Conservation (phyloP, 768 basidiomycete genomes). For the Udeniomyces megalosporus region DNA sequence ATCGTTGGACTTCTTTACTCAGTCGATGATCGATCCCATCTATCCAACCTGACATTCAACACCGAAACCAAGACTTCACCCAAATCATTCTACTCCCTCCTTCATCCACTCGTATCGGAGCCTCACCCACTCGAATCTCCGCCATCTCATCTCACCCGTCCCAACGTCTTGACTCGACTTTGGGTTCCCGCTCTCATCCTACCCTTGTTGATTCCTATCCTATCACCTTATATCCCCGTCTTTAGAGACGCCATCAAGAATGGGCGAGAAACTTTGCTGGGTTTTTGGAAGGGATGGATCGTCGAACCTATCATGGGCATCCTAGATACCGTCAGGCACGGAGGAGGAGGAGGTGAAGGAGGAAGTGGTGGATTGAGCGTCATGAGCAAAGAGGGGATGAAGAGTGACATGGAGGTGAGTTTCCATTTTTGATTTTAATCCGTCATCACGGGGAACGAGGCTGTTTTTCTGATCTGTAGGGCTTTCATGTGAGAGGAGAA, state of each 20-base stretch:
- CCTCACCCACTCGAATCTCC: slow-evolving; percentile 23
- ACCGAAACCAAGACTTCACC: slow-evolving; percentile 7
- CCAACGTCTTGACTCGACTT: slow-evolving; percentile 47
- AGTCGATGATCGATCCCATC: not conserved
- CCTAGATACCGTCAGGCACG: slow-evolving; percentile 62
- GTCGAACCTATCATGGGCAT: slow-evolving; percentile 72
- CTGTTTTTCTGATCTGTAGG: too few relatives aligned
- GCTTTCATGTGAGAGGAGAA: not conserved
- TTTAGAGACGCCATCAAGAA: slow-evolving; percentile 44
- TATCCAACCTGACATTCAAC: slow-evolving; percentile 7
- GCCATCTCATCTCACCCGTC: slow-evolving; percentile 41
- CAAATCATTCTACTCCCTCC: slow-evolving; percentile 16
- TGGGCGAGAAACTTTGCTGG: slow-evolving; percentile 46
- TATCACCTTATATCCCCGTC: slow-evolving; percentile 44
- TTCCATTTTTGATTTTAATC: not conserved
- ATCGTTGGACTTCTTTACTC: slow-evolving; percentile 26
- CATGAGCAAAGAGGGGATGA: slow-evolving; percentile 62
- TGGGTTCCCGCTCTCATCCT: slow-evolving; percentile 73
- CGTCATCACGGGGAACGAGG: not conserved
- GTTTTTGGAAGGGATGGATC: slow-evolving; percentile 69
- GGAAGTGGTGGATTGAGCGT: slow-evolving; percentile 39
- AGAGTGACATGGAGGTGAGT: slow-evolving; percentile 65
- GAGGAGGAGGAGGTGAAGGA: slow-evolving; percentile 41
- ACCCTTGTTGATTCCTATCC: slow-evolving; percentile 46
- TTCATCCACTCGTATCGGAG: slow-evolving; percentile 19